Conservation (phyloP, 2,329 filamentous ascomycete genomes). For the Ustulina deusta region DNA sequence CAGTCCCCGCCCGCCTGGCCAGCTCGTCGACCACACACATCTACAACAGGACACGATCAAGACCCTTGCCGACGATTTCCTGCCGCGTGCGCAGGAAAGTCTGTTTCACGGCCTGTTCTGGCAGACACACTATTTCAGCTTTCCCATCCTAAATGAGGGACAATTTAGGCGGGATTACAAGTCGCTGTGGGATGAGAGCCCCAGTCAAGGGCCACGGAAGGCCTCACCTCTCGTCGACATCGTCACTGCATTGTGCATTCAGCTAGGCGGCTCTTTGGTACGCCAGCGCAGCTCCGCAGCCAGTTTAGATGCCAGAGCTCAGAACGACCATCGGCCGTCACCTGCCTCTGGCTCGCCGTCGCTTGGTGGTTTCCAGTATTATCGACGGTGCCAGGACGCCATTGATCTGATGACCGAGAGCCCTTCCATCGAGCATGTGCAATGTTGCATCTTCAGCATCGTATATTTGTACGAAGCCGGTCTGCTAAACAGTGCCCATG, state of each 20-base stretch:
- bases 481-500: slow-evolving; percentile 32
- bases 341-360: slow-evolving; percentile 10
- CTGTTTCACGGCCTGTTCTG: slow-evolving; percentile 39
- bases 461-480: slow-evolving; percentile 39
- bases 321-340: no score
- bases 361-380: slow-evolving; percentile 38
- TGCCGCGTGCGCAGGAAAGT: slow-evolving; percentile 33
- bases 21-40: no score
- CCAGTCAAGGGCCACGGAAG: slow-evolving; percentile 19
- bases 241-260: slow-evolving; percentile 36
- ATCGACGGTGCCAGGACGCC: slow-evolving; percentile 32
- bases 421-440: slow-evolving; percentile 33
- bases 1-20: no score
- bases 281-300: slow-evolving; percentile 2
- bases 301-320: no score
- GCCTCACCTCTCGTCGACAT: slow-evolving; percentile 40
- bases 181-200: slow-evolving; percentile 19
- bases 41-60: no score
- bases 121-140: slow-evolving; percentile 40
- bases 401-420: slow-evolving; percentile 32
- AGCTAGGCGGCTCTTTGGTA: slow-evolving; percentile 27
- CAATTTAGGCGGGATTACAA: slow-evolving; percentile 35
- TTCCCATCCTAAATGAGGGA: slow-evolving; percentile 35
- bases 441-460: slow-evolving; percentile 38
- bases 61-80: slow-evolving; percentile 12